These are phyloP conservation scores for Musa acuminata DNA, from an alignment of 176 grass and related monocot species.

Conservation along the genomic window DNA sequence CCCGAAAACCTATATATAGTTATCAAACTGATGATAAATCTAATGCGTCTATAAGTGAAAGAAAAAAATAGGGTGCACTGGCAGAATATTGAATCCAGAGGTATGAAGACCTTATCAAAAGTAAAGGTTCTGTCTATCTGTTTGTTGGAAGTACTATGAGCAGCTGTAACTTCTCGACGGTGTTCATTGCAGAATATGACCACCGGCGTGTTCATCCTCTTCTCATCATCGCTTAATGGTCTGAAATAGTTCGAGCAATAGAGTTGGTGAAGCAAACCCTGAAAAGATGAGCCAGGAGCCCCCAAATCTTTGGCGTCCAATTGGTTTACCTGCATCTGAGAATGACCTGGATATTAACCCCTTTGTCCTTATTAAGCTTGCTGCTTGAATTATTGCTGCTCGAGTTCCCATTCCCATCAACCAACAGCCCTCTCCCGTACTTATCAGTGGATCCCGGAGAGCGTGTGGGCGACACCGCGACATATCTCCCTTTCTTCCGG, in stretches of 20 bases:
- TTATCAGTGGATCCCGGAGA: slow-evolving; percentile 6
- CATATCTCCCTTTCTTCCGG: slow-evolving; percentile 1
- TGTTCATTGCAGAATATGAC: slow-evolving; percentile 61
- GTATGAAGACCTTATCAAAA: slow-evolving; percentile 64
- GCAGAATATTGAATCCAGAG: background rate
- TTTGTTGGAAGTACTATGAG: slow-evolving; percentile 62
- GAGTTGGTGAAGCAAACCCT: background rate
- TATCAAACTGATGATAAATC: background rate
- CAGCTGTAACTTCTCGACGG: slow-evolving; percentile 47
- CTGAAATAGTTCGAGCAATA: slow-evolving; percentile 24
- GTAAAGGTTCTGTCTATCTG: slow-evolving; percentile 59
- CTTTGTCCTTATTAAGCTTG: slow-evolving; percentile 36
- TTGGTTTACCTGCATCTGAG: slow-evolving; percentile 74
- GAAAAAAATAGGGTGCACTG: background rate
- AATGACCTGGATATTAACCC: slow-evolving; percentile 70
- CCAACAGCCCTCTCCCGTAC: background rate
- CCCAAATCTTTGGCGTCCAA: background rate
- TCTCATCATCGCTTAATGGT: slow-evolving; percentile 63
- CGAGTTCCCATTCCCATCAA: slow-evolving; percentile 6
- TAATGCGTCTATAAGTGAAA: background rate
- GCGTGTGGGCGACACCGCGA: slow-evolving; percentile 2
- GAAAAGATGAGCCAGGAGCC: background rate
- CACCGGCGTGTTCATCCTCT: slow-evolving; percentile 29
- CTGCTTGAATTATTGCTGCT: background rate
- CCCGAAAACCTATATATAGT: slow-evolving; percentile 55